Evolutionary conservation across 2,329 filamentous ascomycete genomes (phyloP), one percentile per base, ranked within the genome.

Genomic region (Aspergillus fructus): DNA sequence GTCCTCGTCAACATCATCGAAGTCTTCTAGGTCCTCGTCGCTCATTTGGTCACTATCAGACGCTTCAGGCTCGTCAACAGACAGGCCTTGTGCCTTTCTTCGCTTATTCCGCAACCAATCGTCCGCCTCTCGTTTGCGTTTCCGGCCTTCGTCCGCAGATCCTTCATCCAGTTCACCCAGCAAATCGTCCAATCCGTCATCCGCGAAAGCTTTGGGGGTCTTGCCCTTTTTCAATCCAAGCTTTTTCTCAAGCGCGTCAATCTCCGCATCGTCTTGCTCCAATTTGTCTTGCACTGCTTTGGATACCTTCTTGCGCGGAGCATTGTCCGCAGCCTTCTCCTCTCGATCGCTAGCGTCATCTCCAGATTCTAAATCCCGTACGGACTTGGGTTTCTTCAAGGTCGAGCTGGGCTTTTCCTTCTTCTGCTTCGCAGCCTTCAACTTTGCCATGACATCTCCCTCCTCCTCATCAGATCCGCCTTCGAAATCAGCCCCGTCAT

Each of bases 261-360:
- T 97, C 65, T 96, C 91, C 2, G 87, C 90, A 68, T 97, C 92
- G 58, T 99, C 93, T 60, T 90, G 81, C 0, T 85, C 87, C 4
- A 97, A 78, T 64, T 84, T 85, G 3, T 87, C 83, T 68, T 82
- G 85, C n/a, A 86, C 78, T 0, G 65, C 66, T 58, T 68, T 69
- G 0, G 78, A 73, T 23, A 75, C 52, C 50, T 69, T 68, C 51
- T 68, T 69, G 3, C 42, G 52, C 49, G 53, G 3, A 53, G 39
- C 15, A 21, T 21, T 4, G 37, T 23, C 24, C 46, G n/a, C 34
- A 7, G 53, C 56, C 9, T 66, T 62, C 52, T 71, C 73, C 13
- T 30, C 43, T 27, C 23, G 24, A 23, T 75, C 57, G 12, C 56
- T 53, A 4, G 62, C 64, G 6, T 68, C 66, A 6, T 66, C 65